Evolutionary conservation across 2,329 filamentous ascomycete genomes (phyloP).

Genomic region (Aspergillus felis): DNA sequence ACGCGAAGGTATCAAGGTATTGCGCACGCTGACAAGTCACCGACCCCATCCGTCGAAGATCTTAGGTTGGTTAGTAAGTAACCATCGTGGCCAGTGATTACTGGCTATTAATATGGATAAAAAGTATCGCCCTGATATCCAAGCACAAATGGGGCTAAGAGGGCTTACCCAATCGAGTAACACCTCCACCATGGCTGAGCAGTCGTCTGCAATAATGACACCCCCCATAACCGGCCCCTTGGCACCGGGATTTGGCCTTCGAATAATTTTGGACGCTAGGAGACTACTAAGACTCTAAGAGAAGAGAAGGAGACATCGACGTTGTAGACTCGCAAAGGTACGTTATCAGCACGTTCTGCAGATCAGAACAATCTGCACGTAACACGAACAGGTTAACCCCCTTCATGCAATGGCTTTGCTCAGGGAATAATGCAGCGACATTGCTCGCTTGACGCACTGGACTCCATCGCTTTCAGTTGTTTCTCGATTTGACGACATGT

Average conservation of each 20-base stretch:
- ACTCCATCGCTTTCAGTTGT: background rate
- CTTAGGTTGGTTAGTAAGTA: background rate
- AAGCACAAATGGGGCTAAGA: background rate
- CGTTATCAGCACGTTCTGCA: background rate
- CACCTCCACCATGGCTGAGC: background rate
- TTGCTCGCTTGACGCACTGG: background rate
- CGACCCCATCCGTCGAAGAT: background rate
- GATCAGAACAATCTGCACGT: background rate
- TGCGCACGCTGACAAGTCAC: background rate
- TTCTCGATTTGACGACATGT: background rate
- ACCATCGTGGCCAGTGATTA: background rate
- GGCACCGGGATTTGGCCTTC: background rate
- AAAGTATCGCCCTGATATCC: background rate
- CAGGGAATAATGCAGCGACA: background rate
- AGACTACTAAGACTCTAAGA: background rate
- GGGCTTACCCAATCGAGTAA: background rate
- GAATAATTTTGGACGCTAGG: background rate
- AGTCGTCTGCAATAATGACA: background rate
- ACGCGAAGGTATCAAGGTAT: background rate
- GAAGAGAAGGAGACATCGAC: background rate
- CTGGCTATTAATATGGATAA: background rate
- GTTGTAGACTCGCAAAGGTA: background rate
- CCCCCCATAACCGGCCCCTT: background rate
- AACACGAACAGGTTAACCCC: background rate
- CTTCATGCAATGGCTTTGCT: background rate